Evolutionary conservation across 148 eudicot genomes (phyloP).

Genomic region (Dysphania ambrosioides): DNA sequence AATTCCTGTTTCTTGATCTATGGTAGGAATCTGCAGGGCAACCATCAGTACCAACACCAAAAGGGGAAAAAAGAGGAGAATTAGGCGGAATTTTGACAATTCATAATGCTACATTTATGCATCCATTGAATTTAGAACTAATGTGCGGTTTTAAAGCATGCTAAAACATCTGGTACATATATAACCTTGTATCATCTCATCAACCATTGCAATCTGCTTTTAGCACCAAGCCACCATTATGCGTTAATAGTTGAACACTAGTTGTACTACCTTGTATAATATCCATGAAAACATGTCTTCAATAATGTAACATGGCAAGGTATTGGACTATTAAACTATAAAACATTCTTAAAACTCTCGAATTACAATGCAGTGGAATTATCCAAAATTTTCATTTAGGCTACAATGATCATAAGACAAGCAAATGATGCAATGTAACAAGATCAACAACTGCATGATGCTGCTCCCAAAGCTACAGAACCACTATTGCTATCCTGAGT

Average conservation of each 20-base stretch:
- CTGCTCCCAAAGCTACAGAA: neutral
- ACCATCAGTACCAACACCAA: neutral
- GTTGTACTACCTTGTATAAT: too few species aligned
- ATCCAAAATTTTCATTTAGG: neutral
- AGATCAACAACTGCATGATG: neutral
- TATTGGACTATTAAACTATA: too few species aligned
- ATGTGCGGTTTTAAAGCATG: neutral
- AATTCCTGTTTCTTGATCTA: conserved; percentile 67
- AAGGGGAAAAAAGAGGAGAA: neutral
- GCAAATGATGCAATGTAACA: neutral
- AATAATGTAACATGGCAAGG: neutral
- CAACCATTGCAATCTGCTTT: neutral
- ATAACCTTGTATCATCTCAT: neutral
- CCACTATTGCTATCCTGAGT: neutral
- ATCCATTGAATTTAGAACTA: neutral
- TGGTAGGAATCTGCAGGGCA: conserved; percentile 54
- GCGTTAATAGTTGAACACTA: too few species aligned
- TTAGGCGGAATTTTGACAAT: neutral
- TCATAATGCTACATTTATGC: neutral
- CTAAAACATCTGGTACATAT: neutral
- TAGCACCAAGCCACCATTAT: too few species aligned
- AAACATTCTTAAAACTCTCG: neutral
- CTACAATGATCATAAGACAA: neutral
- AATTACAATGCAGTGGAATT: neutral
- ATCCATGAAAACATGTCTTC: neutral